Conservation (phyloP, 2,329 filamentous ascomycete species). For the Karstenula rhodostoma region DNA sequence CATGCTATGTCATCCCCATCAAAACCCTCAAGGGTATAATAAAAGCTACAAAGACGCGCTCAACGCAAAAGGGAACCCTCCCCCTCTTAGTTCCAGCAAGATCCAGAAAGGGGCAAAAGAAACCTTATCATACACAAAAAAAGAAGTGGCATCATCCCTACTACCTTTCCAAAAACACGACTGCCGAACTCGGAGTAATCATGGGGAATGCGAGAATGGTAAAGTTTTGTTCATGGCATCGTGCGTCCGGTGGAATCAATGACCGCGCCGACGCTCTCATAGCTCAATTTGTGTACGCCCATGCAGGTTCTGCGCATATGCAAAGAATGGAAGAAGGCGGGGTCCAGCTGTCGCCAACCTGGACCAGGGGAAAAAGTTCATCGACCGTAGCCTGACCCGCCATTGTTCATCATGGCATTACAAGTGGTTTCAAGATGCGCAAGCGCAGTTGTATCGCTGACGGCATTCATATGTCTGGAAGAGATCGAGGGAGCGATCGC, state of each 20-base stretch:
- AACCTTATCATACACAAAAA: constrained; percentile 26
- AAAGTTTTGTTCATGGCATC: constrained; percentile 19
- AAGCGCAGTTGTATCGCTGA: constrained; percentile 4
- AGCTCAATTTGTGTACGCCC: constrained; percentile 13
- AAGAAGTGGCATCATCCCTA: constrained; percentile 8
- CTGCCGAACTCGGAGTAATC: constrained; percentile 3
- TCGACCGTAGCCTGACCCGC: constrained; percentile 7
- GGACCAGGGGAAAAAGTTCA: constrained; percentile 3
- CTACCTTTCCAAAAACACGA: constrained; percentile 10
- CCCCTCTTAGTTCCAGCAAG: constrained; percentile 16
- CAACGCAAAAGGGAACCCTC: constrained; percentile 21
- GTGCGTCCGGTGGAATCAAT: not conserved
- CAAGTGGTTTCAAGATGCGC: constrained; percentile 4
- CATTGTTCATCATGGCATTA: constrained; percentile 7
- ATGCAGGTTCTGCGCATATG: constrained; percentile 16
- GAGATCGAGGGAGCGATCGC: not conserved
- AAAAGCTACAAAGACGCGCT: constrained; percentile 20
- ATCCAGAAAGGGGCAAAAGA: constrained; percentile 3
- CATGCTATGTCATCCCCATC: not conserved
- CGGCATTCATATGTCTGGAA: not conserved
- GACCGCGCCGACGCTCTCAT: constrained; percentile 2
- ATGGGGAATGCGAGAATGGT: not conserved
- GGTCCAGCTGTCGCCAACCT: constrained; percentile 6
- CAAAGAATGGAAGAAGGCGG: constrained; percentile 14
- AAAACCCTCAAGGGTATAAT: constrained; percentile 39